Conservation (phyloP, 108 stramenopile genomes). For the Tribonema minus region DNA sequence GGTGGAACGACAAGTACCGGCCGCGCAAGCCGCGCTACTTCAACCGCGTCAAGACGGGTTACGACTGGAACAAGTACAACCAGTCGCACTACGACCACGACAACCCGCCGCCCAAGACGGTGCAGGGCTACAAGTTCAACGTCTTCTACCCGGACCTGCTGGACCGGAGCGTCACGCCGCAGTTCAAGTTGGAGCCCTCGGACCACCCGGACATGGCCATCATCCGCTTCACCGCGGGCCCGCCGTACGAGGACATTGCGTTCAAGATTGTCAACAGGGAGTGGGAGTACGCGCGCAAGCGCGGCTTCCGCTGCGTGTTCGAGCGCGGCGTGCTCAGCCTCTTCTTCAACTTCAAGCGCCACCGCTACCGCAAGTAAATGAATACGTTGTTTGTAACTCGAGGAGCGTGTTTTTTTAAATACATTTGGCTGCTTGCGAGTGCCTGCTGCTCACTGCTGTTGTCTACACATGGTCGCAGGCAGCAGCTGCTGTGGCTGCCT, state of each 20-base stretch:
- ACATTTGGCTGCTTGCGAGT: too few relatives aligned
- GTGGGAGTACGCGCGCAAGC: conserved; percentile 88
- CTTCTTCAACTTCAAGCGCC: conserved; percentile 91
- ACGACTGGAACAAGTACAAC: conserved; percentile 99
- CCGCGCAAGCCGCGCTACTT: conserved; percentile 97
- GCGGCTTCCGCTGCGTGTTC: conserved; percentile 87
- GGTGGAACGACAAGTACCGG: conserved; percentile 87
- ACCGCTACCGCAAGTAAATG: conserved; percentile 88
- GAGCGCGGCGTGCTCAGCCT: conserved; percentile 93
- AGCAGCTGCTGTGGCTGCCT: too few relatives aligned
- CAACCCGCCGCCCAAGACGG: conserved; percentile 98
- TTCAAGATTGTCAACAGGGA: conserved; percentile 93
- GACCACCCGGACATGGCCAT: conserved; percentile 91
- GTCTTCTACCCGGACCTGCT: conserved; percentile 98
- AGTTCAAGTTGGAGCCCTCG: conserved; percentile 72
- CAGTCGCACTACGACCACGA: conserved; percentile 95
- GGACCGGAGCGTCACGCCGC: conserved; percentile 86
- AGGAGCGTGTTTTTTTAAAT: neutral
- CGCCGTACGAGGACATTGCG: conserved; percentile 98
- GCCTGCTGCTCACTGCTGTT: neutral
- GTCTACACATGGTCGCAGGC: too few relatives aligned
- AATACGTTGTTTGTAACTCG: too few relatives aligned
- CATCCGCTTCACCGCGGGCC: conserved; percentile 89
- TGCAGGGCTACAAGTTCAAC: conserved; percentile 99
- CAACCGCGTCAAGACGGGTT: conserved; percentile 96